Evolutionary conservation across 139 green algal species (phyloP), one percentile per base, ranked within the genome.

Genomic region (Chlorella vulgaris): DNA sequence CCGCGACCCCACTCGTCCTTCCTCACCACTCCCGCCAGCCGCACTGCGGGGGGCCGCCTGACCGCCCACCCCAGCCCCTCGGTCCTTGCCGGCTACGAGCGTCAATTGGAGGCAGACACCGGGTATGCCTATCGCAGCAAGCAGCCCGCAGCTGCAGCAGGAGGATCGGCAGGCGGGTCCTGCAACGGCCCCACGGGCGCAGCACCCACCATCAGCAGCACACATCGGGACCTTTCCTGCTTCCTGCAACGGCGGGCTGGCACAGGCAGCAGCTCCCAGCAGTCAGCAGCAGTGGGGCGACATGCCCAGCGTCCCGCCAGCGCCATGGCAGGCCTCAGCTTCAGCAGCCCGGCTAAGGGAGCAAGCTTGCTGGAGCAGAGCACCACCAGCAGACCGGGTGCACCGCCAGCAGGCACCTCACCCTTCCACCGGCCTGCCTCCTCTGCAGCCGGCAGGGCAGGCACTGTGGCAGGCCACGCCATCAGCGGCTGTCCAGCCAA

Each of bases 1-100:
- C n/a, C n/a, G n/a, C n/a, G n/a, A n/a, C 38, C 38, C 21, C 76
- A 82, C 36, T 40, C 76, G 0, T 82, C 76, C 2, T 55, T 81
- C 33, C 35, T 82, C 7, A 39, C 76, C 47, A 76, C 76, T 4
- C 76, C 76, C 7, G 47, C 47, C 33, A 75, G 67, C n/a, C 35
- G 60, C 22, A 26, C 35, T 35, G 3, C 39, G 10, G 60, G 76
- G 6, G 73, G 73, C 4, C 36, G 67, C 6, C 33, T 82, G 2
- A 76, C 66, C 24, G 42, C 73, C 7, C 47, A 58, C 31, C 76
- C 76, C 38, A 76, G 60, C 76, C 38, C 38, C 0, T 35, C 38
- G 0, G 53, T 58, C 7, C 76, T 82, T 28, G 39, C 22, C 6
- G 21, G 13, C 5, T 68, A 82, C 35, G 66, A 82, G 35, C 76